A percentile compares a stretch with the other conserved stretches of the same genome.
These are phyloP conservation scores for Ehretia macrophylla DNA, from an alignment of 257 asterid genomes.

Conservation along the genomic window DNA sequence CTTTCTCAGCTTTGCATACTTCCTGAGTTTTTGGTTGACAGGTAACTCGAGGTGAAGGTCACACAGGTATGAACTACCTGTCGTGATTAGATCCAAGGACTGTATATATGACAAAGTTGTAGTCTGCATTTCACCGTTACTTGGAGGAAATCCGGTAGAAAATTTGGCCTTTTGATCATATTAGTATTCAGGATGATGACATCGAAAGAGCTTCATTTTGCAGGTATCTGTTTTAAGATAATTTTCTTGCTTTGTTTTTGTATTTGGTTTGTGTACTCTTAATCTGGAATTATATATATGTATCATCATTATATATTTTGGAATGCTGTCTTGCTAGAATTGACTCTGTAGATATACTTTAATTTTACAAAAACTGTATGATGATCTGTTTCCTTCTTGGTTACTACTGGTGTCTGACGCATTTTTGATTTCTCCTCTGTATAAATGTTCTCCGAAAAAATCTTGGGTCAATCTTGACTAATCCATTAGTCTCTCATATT, in stretches of 20 bases:
- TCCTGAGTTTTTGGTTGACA: slow-evolving; percentile 22
- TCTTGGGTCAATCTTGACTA: no score
- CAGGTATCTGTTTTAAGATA: slow-evolving; percentile 27
- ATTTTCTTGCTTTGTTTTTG: slow-evolving; percentile 12
- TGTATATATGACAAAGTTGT: slow-evolving; percentile 43
- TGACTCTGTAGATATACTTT: slow-evolving; percentile 6
- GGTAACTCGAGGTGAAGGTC: slow-evolving; percentile 26
- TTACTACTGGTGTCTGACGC: no score
- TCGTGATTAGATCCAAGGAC: slow-evolving; percentile 27
- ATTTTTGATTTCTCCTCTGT: no score
- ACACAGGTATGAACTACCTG: slow-evolving; percentile 23
- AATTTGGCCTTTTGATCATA: slow-evolving; percentile 19
- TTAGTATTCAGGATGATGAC: slow-evolving; percentile 36
- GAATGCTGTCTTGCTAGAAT: slow-evolving; percentile 12
- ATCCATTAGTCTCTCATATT: no score
- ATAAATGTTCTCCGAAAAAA: no score
- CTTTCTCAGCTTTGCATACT: slow-evolving; percentile 22
- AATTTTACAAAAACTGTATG: background rate
- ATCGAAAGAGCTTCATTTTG: slow-evolving; percentile 33
- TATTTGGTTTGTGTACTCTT: slow-evolving; percentile 28
- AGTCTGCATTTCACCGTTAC: slow-evolving; percentile 18
- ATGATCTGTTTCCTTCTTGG: no score
- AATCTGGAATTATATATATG: slow-evolving; percentile 17
- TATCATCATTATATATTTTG: slow-evolving; percentile 12
- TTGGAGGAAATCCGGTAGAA: slow-evolving; percentile 31